Evolutionary conservation across 495 filamentous ascomycete genomes (phyloP), one percentile per base, ranked within the genome.

Genomic region (Tuber calosporum): DNA sequence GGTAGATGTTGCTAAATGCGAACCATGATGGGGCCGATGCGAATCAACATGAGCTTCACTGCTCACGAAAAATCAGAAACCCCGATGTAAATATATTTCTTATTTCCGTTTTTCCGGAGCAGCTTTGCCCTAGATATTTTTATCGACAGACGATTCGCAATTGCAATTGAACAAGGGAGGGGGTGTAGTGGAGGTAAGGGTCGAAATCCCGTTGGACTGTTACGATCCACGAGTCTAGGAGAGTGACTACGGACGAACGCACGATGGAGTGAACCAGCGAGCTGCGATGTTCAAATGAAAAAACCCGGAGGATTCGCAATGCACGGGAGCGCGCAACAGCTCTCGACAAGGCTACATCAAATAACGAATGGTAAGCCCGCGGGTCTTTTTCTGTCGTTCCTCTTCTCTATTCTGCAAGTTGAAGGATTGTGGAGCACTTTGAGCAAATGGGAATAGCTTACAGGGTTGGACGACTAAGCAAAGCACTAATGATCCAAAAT

Each of bases 1-100:
- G 79, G 77, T 53, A 48, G 75, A 68, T 71, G 77, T 72, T 75
- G 77, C 70, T 79, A 75, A 66, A 79, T 78, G 77, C 66, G 73
- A 75, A 79, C 78, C 77, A 79, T 79, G 73, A 74, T 79, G 77
- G 73, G 77, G 74, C 68, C 77, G 77, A 75, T 75, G 77, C 70
- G 77, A 76, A 79, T 79, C 77, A 79, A 79, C 70, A 74, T 79
- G 77, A 79, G 77, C 76, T 78, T 68, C 70, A 77, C 58, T 70
- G 71, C 76, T 78, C 76, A 77, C 69, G 68, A 43, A 72, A 78
- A 70, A 78, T 67, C 38, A 45, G 66, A 69, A 73, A 77, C 69
- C 68, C 58, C 62, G 69, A 68, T 69, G 75, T 69, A 38, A 74
- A 71, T 74, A 71, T 58, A 42, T 69, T 26, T 67, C 45, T 72